Percentiles rank a stretch among this genome's conserved stretches.
Conservation (phyloP, 345 rosid species). For the Camelina hispida region DNA sequence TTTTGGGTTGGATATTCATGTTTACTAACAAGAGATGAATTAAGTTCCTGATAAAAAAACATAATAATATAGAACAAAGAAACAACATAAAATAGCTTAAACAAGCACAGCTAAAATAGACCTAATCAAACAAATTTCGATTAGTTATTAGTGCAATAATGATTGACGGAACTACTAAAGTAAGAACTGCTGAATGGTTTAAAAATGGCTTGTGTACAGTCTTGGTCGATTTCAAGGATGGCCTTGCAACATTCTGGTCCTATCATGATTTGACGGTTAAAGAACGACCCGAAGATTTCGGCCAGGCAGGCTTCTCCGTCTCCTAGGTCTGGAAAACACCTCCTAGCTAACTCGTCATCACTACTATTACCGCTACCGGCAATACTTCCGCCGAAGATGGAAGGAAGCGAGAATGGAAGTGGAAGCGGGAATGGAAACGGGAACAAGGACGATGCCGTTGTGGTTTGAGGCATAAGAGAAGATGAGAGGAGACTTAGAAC, state of each 20-base stretch:
- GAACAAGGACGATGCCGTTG: constrained; percentile 6
- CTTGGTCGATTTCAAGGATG: constrained; percentile 25
- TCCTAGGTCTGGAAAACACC: constrained; percentile 37
- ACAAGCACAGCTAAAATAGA: neutral
- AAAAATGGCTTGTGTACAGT: constrained; percentile 31
- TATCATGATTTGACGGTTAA: constrained; percentile 4
- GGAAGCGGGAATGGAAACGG: constrained; percentile 15
- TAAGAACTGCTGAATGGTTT: constrained; percentile 14
- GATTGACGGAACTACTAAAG: constrained; percentile 26
- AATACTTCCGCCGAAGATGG: constrained; percentile 6
- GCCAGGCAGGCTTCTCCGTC: constrained; percentile 37
- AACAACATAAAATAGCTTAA: neutral
- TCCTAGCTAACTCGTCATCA: constrained; percentile 19
- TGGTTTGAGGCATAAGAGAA: neutral
- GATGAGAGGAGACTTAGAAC: constrained; percentile 26
- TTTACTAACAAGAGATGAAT: no score
- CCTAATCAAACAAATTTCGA: neutral
- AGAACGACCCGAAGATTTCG: constrained; percentile 32
- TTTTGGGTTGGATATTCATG: no score
- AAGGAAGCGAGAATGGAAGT: constrained; percentile 23
- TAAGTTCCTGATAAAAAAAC: neutral
- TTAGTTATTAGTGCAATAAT: constrained; percentile 28
- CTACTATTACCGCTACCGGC: neutral
- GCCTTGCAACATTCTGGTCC: constrained; percentile 41
- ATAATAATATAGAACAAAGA: neutral